Evolutionary conservation across 192 early-diverging fungal species (phyloP).

Genomic region (Mortierella claussenii): DNA sequence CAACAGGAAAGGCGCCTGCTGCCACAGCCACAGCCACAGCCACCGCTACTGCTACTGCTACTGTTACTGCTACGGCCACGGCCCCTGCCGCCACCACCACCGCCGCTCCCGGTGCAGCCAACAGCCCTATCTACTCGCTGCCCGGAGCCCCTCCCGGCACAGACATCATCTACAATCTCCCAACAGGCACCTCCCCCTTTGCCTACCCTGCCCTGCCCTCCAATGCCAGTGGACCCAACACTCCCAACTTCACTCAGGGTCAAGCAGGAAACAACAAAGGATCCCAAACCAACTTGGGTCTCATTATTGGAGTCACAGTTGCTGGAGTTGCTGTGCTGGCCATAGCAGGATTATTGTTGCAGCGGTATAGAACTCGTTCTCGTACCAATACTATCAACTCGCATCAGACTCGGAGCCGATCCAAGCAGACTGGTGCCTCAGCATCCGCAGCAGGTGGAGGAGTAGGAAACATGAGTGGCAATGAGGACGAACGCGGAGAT

Average conservation of each 20-base stretch:
- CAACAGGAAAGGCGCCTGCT: background rate
- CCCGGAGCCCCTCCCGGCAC: background rate
- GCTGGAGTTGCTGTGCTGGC: conserved; percentile 33
- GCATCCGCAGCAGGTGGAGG: background rate
- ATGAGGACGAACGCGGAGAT: conserved; percentile 30
- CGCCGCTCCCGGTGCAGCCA: background rate
- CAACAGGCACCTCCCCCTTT: conserved; percentile 15
- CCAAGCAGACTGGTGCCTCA: background rate
- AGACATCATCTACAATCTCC: conserved; percentile 21
- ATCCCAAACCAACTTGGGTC: conserved; percentile 12
- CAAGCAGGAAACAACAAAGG: background rate
- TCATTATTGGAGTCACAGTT: conserved; percentile 37
- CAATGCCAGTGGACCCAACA: conserved; percentile 27
- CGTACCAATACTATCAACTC: conserved; percentile 40
- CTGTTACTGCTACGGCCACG: background rate
- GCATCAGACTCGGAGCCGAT: conserved; percentile 30
- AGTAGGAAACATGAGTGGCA: conserved; percentile 6
- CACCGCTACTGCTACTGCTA: background rate
- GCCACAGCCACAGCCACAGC: no score
- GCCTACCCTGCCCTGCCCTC: conserved; percentile 8
- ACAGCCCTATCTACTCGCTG: background rate
- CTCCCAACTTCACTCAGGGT: conserved; percentile 18
- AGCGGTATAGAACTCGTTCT: conserved; percentile 19
- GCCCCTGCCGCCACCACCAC: background rate
- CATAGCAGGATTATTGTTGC: conserved; percentile 30